phyloP scores from a whole-genome alignment of 2,329 filamentous ascomycete genomes.

The Fusarium gaditjirri region DNA sequence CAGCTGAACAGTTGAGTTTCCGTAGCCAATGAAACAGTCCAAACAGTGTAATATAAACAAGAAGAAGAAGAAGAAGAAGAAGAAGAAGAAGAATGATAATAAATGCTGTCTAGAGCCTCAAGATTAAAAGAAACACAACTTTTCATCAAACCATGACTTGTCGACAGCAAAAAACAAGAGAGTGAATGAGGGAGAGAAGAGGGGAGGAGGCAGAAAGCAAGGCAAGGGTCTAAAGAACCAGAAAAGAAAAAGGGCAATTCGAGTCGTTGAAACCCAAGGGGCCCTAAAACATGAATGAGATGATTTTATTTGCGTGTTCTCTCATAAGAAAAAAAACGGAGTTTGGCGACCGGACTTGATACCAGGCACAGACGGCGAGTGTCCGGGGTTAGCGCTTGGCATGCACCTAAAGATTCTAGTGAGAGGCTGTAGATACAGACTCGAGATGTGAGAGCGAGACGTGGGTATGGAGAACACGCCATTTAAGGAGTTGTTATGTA shows the following conservation, averaged over 20 bases:
- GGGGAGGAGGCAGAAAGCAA: not conserved
- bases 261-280: slow-evolving; percentile 16
- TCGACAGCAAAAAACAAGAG: not conserved
- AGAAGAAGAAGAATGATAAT: slow-evolving; percentile 41
- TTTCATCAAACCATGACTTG: slow-evolving; percentile 33
- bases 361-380: slow-evolving; percentile 36
- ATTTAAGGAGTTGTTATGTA: slow-evolving; percentile 33
- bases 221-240: slow-evolving; percentile 21
- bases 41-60: slow-evolving; percentile 34
- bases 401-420: slow-evolving; percentile 28
- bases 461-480: slow-evolving; percentile 32
- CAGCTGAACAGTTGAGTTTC: slow-evolving; percentile 30
- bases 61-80: slow-evolving; percentile 43
- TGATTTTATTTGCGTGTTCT: slow-evolving; percentile 23
- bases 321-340: slow-evolving; percentile 22
- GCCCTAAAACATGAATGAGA: slow-evolving; percentile 17
- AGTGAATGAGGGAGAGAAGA: slow-evolving; percentile 2
- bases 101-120: slow-evolving; percentile 41
- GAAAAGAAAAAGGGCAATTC: not conserved
- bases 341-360: slow-evolving; percentile 34
- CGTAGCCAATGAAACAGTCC: not conserved
- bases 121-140: slow-evolving; percentile 35
- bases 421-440: slow-evolving; percentile 9
- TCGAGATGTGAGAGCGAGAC: slow-evolving; percentile 5
- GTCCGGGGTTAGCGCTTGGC: slow-evolving; percentile 41